phyloP scores from a whole-genome alignment of 768 basidiomycete genomes.

The Lentinula edodes region DNA sequence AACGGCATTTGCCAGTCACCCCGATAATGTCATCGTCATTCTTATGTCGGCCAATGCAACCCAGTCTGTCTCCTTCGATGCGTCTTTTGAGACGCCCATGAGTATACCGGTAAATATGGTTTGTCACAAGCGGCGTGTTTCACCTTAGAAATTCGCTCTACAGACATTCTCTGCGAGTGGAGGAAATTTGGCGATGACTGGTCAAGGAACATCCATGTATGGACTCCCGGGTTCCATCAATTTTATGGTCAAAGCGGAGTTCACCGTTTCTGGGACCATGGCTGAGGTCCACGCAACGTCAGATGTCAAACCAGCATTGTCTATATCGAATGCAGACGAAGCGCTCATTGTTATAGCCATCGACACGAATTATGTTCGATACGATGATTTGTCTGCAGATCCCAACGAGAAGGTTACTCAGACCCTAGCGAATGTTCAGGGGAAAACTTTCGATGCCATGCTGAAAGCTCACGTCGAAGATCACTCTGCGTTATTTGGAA shows the following conservation, averaged over 20 bases:
- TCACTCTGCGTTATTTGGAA: conserved; percentile 5
- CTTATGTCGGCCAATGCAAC: neutral
- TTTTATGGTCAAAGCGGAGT: conserved; percentile 1
- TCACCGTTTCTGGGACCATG: conserved; percentile 2
- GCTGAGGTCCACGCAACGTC: conserved; percentile 1
- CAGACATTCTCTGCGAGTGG: conserved; percentile 1
- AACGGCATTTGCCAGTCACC: conserved; percentile 6
- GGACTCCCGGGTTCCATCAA: conserved; percentile 7
- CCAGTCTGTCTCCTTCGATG: neutral
- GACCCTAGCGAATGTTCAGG: neutral
- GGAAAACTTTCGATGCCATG: conserved; percentile 2
- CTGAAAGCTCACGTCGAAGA: conserved; percentile 6
- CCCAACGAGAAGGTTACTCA: neutral
- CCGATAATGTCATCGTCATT: conserved; percentile 3
- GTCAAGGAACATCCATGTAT: conserved; percentile 2
- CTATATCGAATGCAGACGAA: conserved; percentile 3
- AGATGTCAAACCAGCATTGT: neutral
- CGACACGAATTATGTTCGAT: conserved; percentile 10
- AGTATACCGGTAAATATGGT: neutral
- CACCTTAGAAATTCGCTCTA: neutral
- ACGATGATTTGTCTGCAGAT: conserved; percentile 8
- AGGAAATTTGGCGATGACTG: conserved; percentile 4
- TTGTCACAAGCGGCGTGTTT: neutral
- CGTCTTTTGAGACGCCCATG: conserved; percentile 4
- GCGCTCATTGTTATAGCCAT: conserved; percentile 7